Evolutionary conservation across 139 green algal genomes (phyloP), one percentile per base, ranked within the genome.

Genomic region (Dunaliella primolecta): DNA sequence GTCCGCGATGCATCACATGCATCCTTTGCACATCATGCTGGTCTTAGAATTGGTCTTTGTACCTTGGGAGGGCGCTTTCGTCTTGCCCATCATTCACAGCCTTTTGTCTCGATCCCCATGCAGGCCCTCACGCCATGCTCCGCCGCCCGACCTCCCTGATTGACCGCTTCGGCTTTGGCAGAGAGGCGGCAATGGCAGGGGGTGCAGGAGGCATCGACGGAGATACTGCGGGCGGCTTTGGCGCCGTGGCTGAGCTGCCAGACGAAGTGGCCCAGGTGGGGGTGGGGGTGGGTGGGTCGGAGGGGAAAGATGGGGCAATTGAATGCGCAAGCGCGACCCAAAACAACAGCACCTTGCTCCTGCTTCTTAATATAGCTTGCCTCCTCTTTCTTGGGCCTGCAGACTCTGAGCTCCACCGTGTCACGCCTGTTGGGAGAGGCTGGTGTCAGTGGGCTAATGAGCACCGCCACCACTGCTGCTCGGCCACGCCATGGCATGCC

Each of bases 401-500:
- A 84, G 80, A 32, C 25, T 2, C 38, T 78, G 31, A 21, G 75
- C 38, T 33, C 80, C 2, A 56, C 55, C n/a, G 55, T 84, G 30
- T 77, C 80, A 15, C 80, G 80, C 38, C 46, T 84, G 55, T 30
- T 84, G 80, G 80, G 80, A 7, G 80, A 84, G 1, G 2, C n/a
- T 27, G 38, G 30, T 55, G 37, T 84, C 55, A 46, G 55, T 21
- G 80, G 80, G 1, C 34, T 84, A 32, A 46, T 84, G 3, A 56
- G 80, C 32, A 46, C 80, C 23, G 46, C 7, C 46, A 25, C 46
- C 46, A 15, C 46, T 25, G 46, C 46, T 64, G 46, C 46, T 64
- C 46, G 46, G 7, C 46, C 80, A 1, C 30, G 80, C 38, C 55
- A 56, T 2, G 37, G 1, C 20, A 3, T 2, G 11, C 2, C 21